phyloP scores from a whole-genome alignment of 2,329 filamentous ascomycete genomes.

The Aspergillus proliferans region DNA sequence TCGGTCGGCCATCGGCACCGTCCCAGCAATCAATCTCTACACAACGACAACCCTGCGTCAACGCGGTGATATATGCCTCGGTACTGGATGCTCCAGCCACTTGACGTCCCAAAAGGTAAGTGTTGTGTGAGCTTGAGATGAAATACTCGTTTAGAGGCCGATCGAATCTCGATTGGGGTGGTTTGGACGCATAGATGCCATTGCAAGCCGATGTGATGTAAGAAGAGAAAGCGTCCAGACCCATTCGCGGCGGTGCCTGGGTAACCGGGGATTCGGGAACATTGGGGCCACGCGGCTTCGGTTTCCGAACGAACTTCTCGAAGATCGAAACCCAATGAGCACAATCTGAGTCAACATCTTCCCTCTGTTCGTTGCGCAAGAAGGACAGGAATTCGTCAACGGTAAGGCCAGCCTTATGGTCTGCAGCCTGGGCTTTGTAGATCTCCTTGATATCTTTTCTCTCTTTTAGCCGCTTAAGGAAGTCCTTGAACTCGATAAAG shows the following conservation, averaged over 20 bases:
- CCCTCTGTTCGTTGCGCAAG: slow-evolving; percentile 64
- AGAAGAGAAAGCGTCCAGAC: slow-evolving; percentile 67
- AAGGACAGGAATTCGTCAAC: slow-evolving; percentile 70
- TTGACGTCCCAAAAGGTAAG: slow-evolving; percentile 87
- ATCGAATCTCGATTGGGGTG: slow-evolving; percentile 61
- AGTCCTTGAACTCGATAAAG: slow-evolving; percentile 74
- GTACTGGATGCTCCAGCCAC: slow-evolving; percentile 85
- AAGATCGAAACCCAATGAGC: slow-evolving; percentile 68
- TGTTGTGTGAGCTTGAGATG: slow-evolving; percentile 98
- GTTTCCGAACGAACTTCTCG: slow-evolving; percentile 59
- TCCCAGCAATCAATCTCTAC: slow-evolving; percentile 99
- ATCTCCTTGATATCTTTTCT: slow-evolving; percentile 73
- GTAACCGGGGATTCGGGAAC: slow-evolving; percentile 37
- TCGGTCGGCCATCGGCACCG: slow-evolving; percentile 75
- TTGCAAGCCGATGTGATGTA: slow-evolving; percentile 73
- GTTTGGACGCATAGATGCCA: slow-evolving; percentile 56
- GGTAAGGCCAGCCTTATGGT: slow-evolving; percentile 60
- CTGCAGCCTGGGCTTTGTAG: slow-evolving; percentile 57
- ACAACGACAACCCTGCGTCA: slow-evolving; percentile 85
- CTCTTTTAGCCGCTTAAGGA: slow-evolving; percentile 76
- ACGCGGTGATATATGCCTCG: slow-evolving; percentile 85
- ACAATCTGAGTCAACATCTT: slow-evolving; percentile 64
- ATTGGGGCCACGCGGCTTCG: slow-evolving; percentile 44
- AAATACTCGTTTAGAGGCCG: slow-evolving; percentile 93
- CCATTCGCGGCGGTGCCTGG: slow-evolving; percentile 58